Base-by-base conservation (phyloP, 805 yeast species). In the Starmerella riodocensis region DNA sequence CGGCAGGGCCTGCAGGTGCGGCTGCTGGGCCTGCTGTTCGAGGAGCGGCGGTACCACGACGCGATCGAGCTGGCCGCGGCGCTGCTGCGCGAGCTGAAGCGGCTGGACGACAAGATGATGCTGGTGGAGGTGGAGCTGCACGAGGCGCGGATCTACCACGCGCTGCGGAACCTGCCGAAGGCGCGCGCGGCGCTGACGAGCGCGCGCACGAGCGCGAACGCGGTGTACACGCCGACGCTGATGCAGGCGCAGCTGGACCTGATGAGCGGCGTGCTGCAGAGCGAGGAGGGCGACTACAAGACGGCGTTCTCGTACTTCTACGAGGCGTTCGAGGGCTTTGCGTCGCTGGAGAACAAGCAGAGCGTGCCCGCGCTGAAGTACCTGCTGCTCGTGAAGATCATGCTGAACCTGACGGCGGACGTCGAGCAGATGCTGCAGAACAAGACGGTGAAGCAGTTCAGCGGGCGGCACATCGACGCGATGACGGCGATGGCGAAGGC, bases 121-220 rank as follows among this genome's bases (percentile, higher is more conserved):
- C 71, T 91, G 39, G 94, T 91, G 12, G 98, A 91, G 59, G 95
- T 91, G 27, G 97, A 91, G 62, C 65, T 91, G 48, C 71, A 91
- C 47, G 97, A 91, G 59, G 71, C 91, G 17, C 78, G 84, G 55
- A 84, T 83, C 29, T 91, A 79, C 59, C 94, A 86, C 59, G 85
- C 93, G 21, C 67, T 91, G 53, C 74, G 95, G 58, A 91, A 91
- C 59, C 70, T 82, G 53, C 80, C 95, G 4, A 91, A 88, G 63
- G 73, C 94, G 4, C 74, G 82, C 53, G 96, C 97, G 6, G 77
- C 95, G 2, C 68, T 91, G 52, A 85, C 97, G 2, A 77, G 93
- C 34, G 95, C 98, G 2, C 74, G 97, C 60, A 91, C 98, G 0
- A 79, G 93, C 3, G 98, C 98, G n/a, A 93, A 91, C 59, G 73